Evolutionary conservation across 2,329 filamentous ascomycete species (phyloP), one percentile per base, ranked within the genome.

Genomic region (Phialophora expanda): DNA sequence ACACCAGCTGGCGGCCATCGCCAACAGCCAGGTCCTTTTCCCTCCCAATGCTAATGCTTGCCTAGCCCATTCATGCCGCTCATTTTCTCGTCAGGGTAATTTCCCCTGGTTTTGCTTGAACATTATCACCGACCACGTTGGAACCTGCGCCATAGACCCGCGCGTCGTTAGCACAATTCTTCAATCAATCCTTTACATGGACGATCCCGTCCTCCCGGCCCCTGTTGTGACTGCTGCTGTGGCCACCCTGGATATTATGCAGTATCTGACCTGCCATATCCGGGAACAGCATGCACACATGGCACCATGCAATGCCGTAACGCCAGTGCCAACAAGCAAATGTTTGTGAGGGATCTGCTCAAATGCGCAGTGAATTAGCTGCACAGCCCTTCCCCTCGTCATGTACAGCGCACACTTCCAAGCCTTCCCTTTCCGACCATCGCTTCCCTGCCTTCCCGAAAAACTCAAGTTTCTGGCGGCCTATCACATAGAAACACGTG

Each of bases 401-500:
- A 28, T 61, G 58, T 50, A 61, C 58, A 61, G 32, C 58, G 46
- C 58, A 61, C 46, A 53, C 58, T 41, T 46, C 58, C 32, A 51
- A 61, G 58, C 28, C 51, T 61, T 61, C 20, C 58, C 20, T 53
- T 51, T 51, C 46, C 46, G 46, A 53, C 22, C 9, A 61, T 61
- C 58, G 48, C 48, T 41, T 28, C 58, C 56, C 56, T 59, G 56
- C 56, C 26, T 41, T 41, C 56, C 28, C 48, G 56, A 56, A 48
- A 54, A 62, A 56, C 34, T 70, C 68, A 72, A 48, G 62, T 58
- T 50, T 70, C 70, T 20, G 66, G 64, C 62, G 64, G 64, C 68
- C 79, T 79, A 65, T 81, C 79, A 68, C 77, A 75, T 65, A 82
- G 74, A 59, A 81, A 75, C 68, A 78, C 73, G 56, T 79, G 75